phyloP scores from a whole-genome alignment of 2,329 filamentous ascomycete genomes.

The Calonectria multiphialidica region DNA sequence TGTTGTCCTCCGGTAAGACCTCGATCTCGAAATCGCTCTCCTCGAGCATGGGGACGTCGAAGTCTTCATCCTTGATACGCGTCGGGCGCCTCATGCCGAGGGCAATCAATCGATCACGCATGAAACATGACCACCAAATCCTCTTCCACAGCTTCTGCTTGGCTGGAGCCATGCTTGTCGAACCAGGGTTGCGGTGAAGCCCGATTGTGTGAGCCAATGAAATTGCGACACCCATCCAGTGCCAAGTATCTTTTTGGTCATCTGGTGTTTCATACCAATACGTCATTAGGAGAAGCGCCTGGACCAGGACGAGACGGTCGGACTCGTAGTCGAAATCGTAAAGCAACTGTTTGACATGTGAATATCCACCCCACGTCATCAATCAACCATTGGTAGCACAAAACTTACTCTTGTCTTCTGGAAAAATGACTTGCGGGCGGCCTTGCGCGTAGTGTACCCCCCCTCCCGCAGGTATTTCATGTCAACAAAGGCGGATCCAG shows the following conservation, averaged over 20 bases:
- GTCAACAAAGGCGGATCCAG: constrained; percentile 89
- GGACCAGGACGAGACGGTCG: constrained; percentile 89
- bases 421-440: constrained; percentile 89
- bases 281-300: constrained; percentile 90
- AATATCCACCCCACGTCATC: constrained; percentile 21
- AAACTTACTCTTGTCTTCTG: constrained; percentile 82
- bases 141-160: constrained; percentile 91
- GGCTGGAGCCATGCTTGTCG: constrained; percentile 78
- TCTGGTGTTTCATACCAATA: constrained; percentile 98
- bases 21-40: constrained; percentile 87
- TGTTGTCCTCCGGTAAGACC: constrained; percentile 74
- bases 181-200: constrained; percentile 85
- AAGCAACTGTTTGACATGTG: constrained; percentile 68
- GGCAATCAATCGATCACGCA: constrained; percentile 92
- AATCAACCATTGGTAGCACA: constrained; percentile 12
- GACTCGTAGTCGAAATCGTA: constrained; percentile 97
- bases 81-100: constrained; percentile 94
- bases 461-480: constrained; percentile 80
- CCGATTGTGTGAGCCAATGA: constrained; percentile 95
- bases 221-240: constrained; percentile 97
- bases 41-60: constrained; percentile 90
- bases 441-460: constrained; percentile 83
- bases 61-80: constrained; percentile 92
- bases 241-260: constrained; percentile 98
- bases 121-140: constrained; percentile 98